phyloP scores from a whole-genome alignment of 352 stramenopile species.

The Pythium biforme region DNA sequence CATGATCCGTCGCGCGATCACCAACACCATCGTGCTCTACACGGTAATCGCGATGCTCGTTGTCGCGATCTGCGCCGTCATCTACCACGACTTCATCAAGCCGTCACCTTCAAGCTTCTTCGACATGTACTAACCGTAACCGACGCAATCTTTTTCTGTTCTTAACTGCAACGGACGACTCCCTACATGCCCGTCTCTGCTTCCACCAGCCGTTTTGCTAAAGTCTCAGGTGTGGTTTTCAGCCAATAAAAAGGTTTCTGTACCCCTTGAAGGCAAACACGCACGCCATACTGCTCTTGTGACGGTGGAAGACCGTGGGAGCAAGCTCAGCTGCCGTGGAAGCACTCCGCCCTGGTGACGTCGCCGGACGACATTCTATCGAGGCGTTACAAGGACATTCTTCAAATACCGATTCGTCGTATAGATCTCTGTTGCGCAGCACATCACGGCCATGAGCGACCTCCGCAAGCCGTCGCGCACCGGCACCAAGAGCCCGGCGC shows the following conservation, averaged over 20 bases:
- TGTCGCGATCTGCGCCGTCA: constrained; percentile 63
- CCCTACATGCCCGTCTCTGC: background rate
- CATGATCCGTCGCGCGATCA: constrained; percentile 76
- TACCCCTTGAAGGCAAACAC: constrained; percentile 1
- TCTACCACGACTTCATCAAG: constrained; percentile 81
- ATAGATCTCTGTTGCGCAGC: background rate
- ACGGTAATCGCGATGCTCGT: constrained; percentile 72
- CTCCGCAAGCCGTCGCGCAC: background rate
- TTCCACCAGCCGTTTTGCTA: background rate
- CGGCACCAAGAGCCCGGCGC: background rate
- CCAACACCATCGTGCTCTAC: constrained; percentile 79
- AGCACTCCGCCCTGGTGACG: background rate
- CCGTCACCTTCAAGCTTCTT: constrained; percentile 15
- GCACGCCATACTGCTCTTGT: background rate
- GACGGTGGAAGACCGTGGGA: background rate
- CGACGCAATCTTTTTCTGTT: background rate
- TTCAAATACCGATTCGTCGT: background rate
- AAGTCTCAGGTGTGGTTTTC: constrained; percentile 6
- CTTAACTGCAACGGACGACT: background rate
- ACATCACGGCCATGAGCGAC: background rate
- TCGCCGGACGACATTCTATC: background rate
- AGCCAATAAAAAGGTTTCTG: background rate
- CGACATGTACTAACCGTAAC: constrained; percentile 11
- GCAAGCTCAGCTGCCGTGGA: background rate
- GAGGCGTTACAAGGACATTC: background rate